phyloP scores from a whole-genome alignment of 768 basidiomycete species.

The Leccinum uliginosum region DNA sequence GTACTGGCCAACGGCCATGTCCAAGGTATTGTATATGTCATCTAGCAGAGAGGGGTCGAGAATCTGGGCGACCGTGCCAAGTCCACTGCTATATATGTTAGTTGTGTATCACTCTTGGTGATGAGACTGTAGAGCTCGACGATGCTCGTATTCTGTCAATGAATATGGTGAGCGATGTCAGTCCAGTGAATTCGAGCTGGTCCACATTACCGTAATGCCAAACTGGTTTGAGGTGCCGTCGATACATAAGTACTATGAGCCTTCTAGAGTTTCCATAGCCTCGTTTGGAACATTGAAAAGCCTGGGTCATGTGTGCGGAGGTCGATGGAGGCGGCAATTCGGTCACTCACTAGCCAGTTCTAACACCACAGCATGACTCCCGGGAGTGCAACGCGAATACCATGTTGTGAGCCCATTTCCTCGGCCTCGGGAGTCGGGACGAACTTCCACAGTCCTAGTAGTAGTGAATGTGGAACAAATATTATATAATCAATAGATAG shows the following conservation, averaged over 20 bases:
- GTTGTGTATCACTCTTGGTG: slow-evolving; percentile 30
- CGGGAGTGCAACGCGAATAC: no score
- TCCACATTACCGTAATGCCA: slow-evolving; percentile 25
- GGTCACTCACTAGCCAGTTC: no score
- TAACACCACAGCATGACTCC: no score
- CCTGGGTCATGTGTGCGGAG: no score
- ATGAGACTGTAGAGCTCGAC: slow-evolving; percentile 36
- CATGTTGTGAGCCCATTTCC: no score
- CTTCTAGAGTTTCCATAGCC: slow-evolving; percentile 6
- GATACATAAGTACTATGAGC: slow-evolving; percentile 33
- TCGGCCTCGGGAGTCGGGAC: no score
- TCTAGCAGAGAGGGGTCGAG: slow-evolving; percentile 15
- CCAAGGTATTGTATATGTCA: slow-evolving; percentile 24
- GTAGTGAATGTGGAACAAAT: no score
- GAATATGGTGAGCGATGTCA: not conserved
- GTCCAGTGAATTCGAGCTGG: not conserved
- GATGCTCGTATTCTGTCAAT: slow-evolving; percentile 36
- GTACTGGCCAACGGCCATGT: slow-evolving; percentile 34
- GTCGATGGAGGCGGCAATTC: no score
- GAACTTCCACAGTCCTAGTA: no score
- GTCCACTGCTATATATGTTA: slow-evolving; percentile 41
- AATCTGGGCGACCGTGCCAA: slow-evolving; percentile 33
- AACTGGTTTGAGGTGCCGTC: slow-evolving; percentile 40
- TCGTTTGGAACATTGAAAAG: slow-evolving; percentile 4
- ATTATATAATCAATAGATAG: no score